These are phyloP conservation scores for Dactylellina haptotyla DNA, from an alignment of 2,329 filamentous ascomycete genomes.

Conservation along the genomic window DNA sequence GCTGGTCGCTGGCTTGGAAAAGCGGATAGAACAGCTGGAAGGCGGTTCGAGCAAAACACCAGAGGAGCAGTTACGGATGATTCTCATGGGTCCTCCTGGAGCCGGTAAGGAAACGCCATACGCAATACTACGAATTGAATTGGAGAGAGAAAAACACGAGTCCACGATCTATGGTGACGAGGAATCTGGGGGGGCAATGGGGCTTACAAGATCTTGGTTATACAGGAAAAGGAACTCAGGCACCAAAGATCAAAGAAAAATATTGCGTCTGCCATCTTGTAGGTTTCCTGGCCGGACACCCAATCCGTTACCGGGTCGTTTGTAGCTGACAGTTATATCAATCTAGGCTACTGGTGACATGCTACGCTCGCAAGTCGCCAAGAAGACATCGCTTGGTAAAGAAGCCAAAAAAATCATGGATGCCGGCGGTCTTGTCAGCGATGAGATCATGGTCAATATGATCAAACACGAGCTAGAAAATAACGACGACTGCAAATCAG, in stretches of 20 bases:
- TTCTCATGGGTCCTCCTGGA: constrained; percentile 95
- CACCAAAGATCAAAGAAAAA: constrained; percentile 97
- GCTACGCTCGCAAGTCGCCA: constrained; percentile 96
- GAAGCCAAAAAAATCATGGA: constrained; percentile 99
- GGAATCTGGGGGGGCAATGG: constrained; percentile 18
- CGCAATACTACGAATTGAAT: background rate
- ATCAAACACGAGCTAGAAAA: constrained; percentile 95
- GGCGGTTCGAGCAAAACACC: constrained; percentile 67
- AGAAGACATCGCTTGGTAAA: constrained; percentile 92
- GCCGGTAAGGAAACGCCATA: constrained; percentile 75
- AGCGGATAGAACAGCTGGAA: constrained; percentile 86
- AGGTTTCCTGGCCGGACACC: too few species aligned
- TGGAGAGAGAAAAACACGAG: background rate
- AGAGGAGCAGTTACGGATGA: constrained; percentile 83
- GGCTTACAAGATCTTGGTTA: constrained; percentile 53
- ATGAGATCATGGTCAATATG: constrained; percentile 99
- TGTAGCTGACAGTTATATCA: background rate
- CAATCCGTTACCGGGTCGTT: too few species aligned
- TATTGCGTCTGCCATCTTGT: constrained; percentile 97
- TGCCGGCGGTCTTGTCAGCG: constrained; percentile 93
- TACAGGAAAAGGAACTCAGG: constrained; percentile 97
- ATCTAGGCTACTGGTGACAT: constrained; percentile 94
- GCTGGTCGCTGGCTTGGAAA: constrained; percentile 83
- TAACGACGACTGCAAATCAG: constrained; percentile 95
- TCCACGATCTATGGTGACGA: background rate